phyloP scores from a whole-genome alignment of 257 asterid genomes.

The Capsicum pubescens region DNA sequence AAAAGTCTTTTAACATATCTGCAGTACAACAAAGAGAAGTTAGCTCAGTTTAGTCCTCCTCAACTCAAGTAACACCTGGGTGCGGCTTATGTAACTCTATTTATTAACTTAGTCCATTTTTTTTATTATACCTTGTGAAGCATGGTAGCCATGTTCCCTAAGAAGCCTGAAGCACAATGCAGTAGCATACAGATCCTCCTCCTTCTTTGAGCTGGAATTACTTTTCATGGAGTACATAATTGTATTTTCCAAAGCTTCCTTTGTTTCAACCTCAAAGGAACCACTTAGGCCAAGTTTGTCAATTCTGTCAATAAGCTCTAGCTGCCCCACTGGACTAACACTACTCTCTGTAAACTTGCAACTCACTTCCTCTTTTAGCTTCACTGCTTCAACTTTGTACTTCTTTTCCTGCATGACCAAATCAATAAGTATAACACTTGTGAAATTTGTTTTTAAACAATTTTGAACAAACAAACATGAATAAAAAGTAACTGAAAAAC shows the following conservation, averaged over 20 bases:
- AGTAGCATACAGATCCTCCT: slow-evolving; percentile 37
- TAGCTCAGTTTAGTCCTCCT: too few species aligned
- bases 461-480: too few species aligned
- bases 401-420: slow-evolving; percentile 41
- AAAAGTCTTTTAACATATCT: slow-evolving; percentile 42
- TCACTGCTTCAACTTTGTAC: slow-evolving; percentile 37
- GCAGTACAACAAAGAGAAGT: not conserved
- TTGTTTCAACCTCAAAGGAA: slow-evolving; percentile 52
- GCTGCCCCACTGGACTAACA: not conserved
- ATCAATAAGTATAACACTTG: too few species aligned
- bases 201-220: not conserved
- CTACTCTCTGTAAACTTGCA: slow-evolving; percentile 6
- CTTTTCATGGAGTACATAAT: not conserved
- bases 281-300: slow-evolving; percentile 33
- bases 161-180: slow-evolving; percentile 53
- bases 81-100: too few species aligned
- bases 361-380: slow-evolving; percentile 47
- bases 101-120: too few species aligned
- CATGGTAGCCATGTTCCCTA: slow-evolving; percentile 53
- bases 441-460: too few species aligned
- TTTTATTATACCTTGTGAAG: slow-evolving; percentile 51
- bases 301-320: slow-evolving; percentile 21
- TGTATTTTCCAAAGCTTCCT: slow-evolving; percentile 12
- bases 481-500: too few species aligned
- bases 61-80: too few species aligned